phyloP scores from a whole-genome alignment of 2,329 filamentous ascomycete genomes.

The Phyllosticta ampelicida region DNA sequence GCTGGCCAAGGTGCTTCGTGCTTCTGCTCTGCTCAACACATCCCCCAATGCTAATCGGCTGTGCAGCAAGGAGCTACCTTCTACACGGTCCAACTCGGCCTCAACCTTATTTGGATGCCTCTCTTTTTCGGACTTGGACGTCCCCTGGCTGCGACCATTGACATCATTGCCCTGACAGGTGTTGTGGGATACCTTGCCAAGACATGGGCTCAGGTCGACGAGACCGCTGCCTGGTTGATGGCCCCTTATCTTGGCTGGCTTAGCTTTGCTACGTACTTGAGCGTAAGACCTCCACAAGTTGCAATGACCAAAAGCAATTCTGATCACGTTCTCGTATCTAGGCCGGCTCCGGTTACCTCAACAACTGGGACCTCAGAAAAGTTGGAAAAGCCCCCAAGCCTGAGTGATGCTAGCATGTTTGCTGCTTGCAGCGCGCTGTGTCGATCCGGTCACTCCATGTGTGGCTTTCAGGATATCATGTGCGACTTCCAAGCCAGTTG shows the following conservation, averaged over 20 bases:
- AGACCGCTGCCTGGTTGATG: constrained; percentile 60
- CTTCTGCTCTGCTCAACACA: not conserved
- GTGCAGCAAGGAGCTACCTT: constrained; percentile 55
- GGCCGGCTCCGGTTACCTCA: constrained; percentile 28
- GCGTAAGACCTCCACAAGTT: constrained; percentile 28
- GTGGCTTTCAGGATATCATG: not conserved
- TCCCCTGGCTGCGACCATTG: constrained; percentile 62
- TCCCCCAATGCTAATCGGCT: not conserved
- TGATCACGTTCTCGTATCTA: constrained; percentile 10
- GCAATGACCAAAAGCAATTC: not conserved
- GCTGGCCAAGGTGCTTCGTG: constrained; percentile 41
- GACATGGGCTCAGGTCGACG: constrained; percentile 65
- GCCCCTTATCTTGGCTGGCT: constrained; percentile 81
- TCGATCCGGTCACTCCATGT: not conserved
- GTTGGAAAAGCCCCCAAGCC: not conserved
- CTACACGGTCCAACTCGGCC: constrained; percentile 73
- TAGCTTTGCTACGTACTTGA: constrained; percentile 77
- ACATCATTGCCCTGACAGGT: constrained; percentile 63
- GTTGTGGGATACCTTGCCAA: constrained; percentile 64
- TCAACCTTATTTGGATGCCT: constrained; percentile 87
- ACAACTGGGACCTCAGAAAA: constrained; percentile 28
- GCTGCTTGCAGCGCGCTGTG: not conserved
- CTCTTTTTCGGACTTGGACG: constrained; percentile 74
- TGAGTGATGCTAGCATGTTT: not conserved
- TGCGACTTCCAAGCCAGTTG: not conserved